Evolutionary conservation across 805 yeast genomes (phyloP).

Genomic region (Wickerhamomyces bovis): DNA sequence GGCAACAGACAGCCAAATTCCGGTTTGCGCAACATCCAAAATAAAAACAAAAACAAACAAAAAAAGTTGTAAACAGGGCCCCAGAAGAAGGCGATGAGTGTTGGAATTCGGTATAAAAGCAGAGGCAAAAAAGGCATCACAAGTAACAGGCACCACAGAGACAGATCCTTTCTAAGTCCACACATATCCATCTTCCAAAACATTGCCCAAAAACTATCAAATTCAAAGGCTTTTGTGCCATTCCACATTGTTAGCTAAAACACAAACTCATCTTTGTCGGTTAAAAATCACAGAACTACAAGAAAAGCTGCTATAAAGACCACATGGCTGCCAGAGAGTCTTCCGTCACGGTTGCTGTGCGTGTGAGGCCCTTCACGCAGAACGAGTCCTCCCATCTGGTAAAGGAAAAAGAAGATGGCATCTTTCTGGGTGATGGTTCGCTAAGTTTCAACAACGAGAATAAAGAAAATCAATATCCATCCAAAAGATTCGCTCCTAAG

Average conservation of each 20-base stretch:
- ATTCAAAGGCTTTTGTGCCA: background rate
- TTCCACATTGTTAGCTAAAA: background rate
- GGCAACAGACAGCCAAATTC: too few relatives aligned
- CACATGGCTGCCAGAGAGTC: slow-evolving; percentile 34
- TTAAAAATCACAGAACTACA: background rate
- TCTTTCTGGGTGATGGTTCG: slow-evolving; percentile 53
- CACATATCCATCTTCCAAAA: background rate
- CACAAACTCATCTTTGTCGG: background rate
- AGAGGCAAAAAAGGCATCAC: too few relatives aligned
- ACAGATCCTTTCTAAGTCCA: too few relatives aligned
- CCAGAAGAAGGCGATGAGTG: too few relatives aligned
- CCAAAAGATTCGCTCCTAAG: slow-evolving; percentile 28
- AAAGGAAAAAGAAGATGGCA: slow-evolving; percentile 29
- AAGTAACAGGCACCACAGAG: too few relatives aligned
- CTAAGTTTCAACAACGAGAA: slow-evolving; percentile 25
- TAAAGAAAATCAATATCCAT: slow-evolving; percentile 16
- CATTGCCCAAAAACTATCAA: background rate
- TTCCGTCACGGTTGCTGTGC: slow-evolving; percentile 68
- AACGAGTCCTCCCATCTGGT: slow-evolving; percentile 47
- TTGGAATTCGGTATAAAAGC: too few relatives aligned
- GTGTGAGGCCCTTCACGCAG: slow-evolving; percentile 78
- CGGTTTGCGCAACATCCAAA: too few relatives aligned
- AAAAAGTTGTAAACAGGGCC: too few relatives aligned
- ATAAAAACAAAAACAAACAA: too few relatives aligned
- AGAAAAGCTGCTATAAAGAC: background rate